Base-by-base conservation (phyloP, 805 yeast genomes). In the Yarrowia phangngaensis region DNA sequence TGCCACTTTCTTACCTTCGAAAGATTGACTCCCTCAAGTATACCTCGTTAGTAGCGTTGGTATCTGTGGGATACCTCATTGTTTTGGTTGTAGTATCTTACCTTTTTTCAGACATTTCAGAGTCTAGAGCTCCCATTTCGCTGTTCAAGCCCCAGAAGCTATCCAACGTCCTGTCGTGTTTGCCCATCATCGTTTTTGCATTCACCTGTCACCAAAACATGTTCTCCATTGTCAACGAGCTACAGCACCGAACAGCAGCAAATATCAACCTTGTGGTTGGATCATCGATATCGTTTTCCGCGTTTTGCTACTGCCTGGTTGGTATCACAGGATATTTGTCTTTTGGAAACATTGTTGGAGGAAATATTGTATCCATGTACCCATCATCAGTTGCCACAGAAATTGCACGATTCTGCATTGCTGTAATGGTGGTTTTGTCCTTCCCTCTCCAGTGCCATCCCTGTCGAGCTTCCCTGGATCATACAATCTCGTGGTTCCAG, bases 121-220 rank as follows among this genome's bases (percentile, higher is more conserved):
- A 57, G 56, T 54, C 68, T 11, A 70, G 69, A 48, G 89, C 88
- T 0, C 68, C 67, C 0, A 63, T 84, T 45, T 60, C 74, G 51
- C 50, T 71, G 55, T 53, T 78, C 53, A 60, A 63, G 23, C 86
- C 87, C 1, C 58, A 61, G 19, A 64, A 73, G 4, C 7, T 59
- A 7, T 29, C 56, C 7, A 61, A 71, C 12, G 68, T 79, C n/a
- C 71, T 89, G 14, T 73, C 83, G 17, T 79, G 92, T 8, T 78
- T 89, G 62, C 94, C 97, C n/a, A 84, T 89, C 54, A 80, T 88
- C 56, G 90, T 90, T 11, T 89, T 90, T 70, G 95, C 96, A 0
- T 90, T 80, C 65, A 90, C 97, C 0, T 92, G 97, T 59, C 97
- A 90, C 61, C 97, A 90, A 64, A 90, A 90, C 66, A 86, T 86